A percentile compares a stretch with the other conserved stretches of the same genome.
These are phyloP conservation scores for Penicillium sp. DNA, from an alignment of 2,329 filamentous ascomycete species.

Conservation along the genomic window DNA sequence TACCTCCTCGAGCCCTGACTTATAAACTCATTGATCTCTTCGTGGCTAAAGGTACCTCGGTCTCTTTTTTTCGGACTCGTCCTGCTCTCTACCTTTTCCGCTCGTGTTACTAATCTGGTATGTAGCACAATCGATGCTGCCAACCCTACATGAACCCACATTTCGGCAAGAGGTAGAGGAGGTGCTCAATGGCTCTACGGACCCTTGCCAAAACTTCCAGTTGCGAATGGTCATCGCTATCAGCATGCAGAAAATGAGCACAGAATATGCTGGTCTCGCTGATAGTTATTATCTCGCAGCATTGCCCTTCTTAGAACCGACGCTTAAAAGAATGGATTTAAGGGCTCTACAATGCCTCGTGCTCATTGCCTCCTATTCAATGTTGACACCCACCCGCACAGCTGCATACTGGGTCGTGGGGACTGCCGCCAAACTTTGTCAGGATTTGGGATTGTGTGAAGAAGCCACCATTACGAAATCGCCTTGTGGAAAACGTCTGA, in stretches of 20 bases:
- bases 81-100: background rate
- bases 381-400: conserved; percentile 85
- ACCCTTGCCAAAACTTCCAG: conserved; percentile 83
- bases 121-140: conserved; percentile 80
- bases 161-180: conserved; percentile 73
- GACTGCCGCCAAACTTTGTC: conserved; percentile 78
- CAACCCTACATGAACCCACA: conserved; percentile 76
- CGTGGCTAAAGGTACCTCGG: conserved; percentile 66
- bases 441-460: conserved; percentile 81
- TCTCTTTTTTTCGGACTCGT: background rate
- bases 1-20: conserved; percentile 71
- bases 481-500: conserved; percentile 56
- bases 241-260: conserved; percentile 85
- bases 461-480: conserved; percentile 77
- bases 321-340: conserved; percentile 82
- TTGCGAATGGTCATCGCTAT: conserved; percentile 91
- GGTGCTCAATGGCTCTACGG: conserved; percentile 70
- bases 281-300: conserved; percentile 94
- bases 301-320: conserved; percentile 75
- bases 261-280: conserved; percentile 84
- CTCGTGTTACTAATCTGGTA: conserved; percentile 21
- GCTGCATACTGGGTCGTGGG: conserved; percentile 93
- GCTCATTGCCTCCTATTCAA: conserved; percentile 83
- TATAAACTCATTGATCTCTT: conserved; percentile 81
- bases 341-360: conserved; percentile 86